Base-by-base conservation (phyloP, 371 early-diverging fungal species). In the Phascolomyces articulosus region DNA sequence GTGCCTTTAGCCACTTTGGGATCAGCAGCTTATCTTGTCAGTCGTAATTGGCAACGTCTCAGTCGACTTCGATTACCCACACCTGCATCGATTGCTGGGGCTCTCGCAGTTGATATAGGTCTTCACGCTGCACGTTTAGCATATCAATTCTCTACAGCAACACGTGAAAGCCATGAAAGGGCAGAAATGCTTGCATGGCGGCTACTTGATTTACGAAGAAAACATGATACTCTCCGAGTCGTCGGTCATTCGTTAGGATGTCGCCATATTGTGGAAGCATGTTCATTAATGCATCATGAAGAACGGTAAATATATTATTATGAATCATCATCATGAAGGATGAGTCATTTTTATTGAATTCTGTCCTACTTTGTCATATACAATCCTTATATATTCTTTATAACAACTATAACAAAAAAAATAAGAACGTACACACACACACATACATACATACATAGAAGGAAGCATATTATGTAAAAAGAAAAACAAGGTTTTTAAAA, bases 231-330 rank as follows among this genome's bases (percentile, higher is more conserved):
- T n/a, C 40, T 83, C 11, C 63, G 83, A 26, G 71, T 83, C 4
- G 80, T 83, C 1, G 78, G 77, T 1, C 83, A 83, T 65, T 80
- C 80, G 3, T 60, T 83, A 6, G 83, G 83, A 2, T 83, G 83
- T 62, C 58, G 80, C 41, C 83, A 83, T 69, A 73, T 83, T 31
- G 75, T 79, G 18, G 79, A 79, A 65, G 83, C 83, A 0, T 77
- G 80, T 49, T 64, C 74, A 11, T 55, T 78, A 2, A 70, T 83
- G 72, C 53, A 66, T 7, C 66, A 65, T 16, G 51, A 70, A 10
- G 76, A 79, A 68, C 69, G 81, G 81, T 73, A 64, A 58, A 51
- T 40, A 18, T 26, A 34, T n/a, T 4, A 18, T 34, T 24, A 16
- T 29, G 24, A 15, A 23, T 11, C 4, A 9, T 38, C 38, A 56